Percentiles rank a stretch among this genome's conserved stretches.
These are phyloP conservation scores for Tolypocladium pustulatum DNA, from an alignment of 2,329 filamentous ascomycete genomes.

Conservation along the genomic window DNA sequence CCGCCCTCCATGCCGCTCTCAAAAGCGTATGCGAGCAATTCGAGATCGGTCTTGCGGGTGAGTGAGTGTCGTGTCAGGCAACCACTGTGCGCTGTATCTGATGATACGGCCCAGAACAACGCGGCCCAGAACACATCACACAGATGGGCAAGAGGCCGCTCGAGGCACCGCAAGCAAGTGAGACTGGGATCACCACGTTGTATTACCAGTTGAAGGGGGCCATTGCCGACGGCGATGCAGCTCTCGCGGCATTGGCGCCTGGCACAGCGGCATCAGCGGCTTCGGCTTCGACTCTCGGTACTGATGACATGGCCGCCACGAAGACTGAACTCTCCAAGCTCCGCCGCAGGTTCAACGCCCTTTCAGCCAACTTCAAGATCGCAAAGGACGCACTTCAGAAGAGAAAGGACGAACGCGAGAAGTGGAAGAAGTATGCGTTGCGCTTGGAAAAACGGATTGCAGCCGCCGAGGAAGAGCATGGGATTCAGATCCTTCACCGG, in stretches of 20 bases:
- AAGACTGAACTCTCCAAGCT: slow-evolving; percentile 24
- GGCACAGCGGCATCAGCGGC: not conserved
- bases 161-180: not conserved
- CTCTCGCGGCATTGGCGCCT: not conserved
- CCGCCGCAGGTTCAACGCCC: slow-evolving; percentile 27
- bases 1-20: not conserved
- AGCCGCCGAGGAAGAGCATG: slow-evolving; percentile 27
- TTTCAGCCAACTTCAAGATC: slow-evolving; percentile 29
- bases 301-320: slow-evolving; percentile 11
- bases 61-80: not conserved
- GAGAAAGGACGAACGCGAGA: slow-evolving; percentile 29
- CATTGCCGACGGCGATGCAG: not conserved
- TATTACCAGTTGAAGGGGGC: not conserved
- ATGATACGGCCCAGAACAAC: not conserved
- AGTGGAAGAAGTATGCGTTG: slow-evolving; percentile 35
- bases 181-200: not conserved
- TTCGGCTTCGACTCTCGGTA: not conserved
- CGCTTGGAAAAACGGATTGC: slow-evolving; percentile 31
- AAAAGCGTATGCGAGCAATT: not conserved
- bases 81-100: not conserved
- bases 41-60: not conserved
- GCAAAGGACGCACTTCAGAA: slow-evolving; percentile 27
- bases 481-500: slow-evolving; percentile 17
- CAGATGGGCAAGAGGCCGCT: not conserved
- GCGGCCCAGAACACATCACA: not conserved